Percentiles rank a stretch among this genome's conserved stretches.
Evolutionary conservation across 164 flowering plant species (phyloP).

Genomic region (Kalanchoe fedtschenkoi): DNA sequence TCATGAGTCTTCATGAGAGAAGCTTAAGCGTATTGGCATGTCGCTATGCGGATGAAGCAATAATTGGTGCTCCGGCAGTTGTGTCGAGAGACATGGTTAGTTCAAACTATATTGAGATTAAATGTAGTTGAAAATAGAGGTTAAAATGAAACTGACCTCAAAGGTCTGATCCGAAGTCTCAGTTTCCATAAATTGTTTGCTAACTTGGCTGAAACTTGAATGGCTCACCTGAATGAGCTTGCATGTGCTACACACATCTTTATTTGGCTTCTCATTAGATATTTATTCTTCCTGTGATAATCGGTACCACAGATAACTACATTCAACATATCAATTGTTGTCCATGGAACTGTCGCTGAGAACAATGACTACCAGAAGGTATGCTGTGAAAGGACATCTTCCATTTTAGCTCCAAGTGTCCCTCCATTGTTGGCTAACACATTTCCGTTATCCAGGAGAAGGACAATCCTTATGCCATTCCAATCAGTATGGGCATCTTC

Average conservation of each 20-base stretch:
- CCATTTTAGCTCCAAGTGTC: background rate
- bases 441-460: slow-evolving; percentile 35
- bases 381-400: slow-evolving; percentile 8
- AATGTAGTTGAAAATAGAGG: background rate
- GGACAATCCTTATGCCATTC: slow-evolving; percentile 70
- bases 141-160: too few species aligned
- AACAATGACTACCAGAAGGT: slow-evolving; percentile 64
- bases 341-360: slow-evolving; percentile 91
- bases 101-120: background rate
- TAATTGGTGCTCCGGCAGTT: slow-evolving; percentile 97
- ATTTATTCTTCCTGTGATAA: slow-evolving; percentile 2
- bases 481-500: slow-evolving; percentile 69
- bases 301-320: slow-evolving; percentile 72
- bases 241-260: background rate
- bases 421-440: slow-evolving; percentile 9
- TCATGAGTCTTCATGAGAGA: slow-evolving; percentile 97
- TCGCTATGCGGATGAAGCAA: slow-evolving; percentile 88
- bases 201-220: too few species aligned
- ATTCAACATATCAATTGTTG: slow-evolving; percentile 85
- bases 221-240: too few species aligned
- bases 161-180: too few species aligned
- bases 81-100: slow-evolving; percentile 89
- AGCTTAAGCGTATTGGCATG: slow-evolving; percentile 95
- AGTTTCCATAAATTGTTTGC: too few species aligned
- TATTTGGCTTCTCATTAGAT: background rate